Percentiles rank a stretch among this genome's conserved stretches.
Evolutionary conservation across 2,329 filamentous ascomycete species (phyloP).

Genomic region (Chaetoscypha palmicola): DNA sequence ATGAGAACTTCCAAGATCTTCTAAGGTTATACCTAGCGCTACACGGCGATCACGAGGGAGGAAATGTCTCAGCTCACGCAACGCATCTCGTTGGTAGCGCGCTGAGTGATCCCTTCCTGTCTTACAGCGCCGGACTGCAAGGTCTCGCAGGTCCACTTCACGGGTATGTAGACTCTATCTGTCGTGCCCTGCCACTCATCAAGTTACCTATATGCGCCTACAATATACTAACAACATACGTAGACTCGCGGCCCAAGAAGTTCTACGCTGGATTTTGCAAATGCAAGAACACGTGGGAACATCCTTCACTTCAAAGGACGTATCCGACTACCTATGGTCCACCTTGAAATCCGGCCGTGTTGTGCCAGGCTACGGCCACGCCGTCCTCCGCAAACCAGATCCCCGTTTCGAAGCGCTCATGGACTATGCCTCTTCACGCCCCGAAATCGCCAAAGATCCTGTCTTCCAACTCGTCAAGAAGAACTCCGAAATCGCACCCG

Average conservation of each 20-base stretch:
- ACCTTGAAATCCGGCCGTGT: conserved; percentile 92
- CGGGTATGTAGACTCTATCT: conserved; percentile 44
- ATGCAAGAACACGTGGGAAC: conserved; percentile 86
- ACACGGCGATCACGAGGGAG: conserved; percentile 96
- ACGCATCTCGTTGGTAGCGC: conserved; percentile 94
- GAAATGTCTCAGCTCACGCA: conserved; percentile 92
- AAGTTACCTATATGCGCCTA: background rate
- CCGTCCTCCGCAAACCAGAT: conserved; percentile 92
- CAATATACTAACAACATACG: conserved; percentile 3
- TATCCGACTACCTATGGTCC: conserved; percentile 84
- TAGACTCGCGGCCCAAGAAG: conserved; percentile 89
- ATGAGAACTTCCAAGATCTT: conserved; percentile 93
- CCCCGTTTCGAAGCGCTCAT: conserved; percentile 94
- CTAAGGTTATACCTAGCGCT: conserved; percentile 90
- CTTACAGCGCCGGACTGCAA: conserved; percentile 91
- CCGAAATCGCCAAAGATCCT: conserved; percentile 78
- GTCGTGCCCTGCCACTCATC: background rate
- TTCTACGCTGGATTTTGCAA: conserved; percentile 90
- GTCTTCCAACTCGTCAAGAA: conserved; percentile 91
- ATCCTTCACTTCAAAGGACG: conserved; percentile 70
- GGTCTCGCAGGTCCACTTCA: conserved; percentile 92
- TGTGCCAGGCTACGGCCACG: conserved; percentile 88
- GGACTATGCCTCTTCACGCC: conserved; percentile 82
- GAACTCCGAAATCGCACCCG: conserved; percentile 86
- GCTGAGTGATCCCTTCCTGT: conserved; percentile 89